A percentile compares a stretch with the other conserved stretches of the same genome.
phyloP scores from a whole-genome alignment of 495 filamentous ascomycete species.

The Lasiosphaeris hirsuta region DNA sequence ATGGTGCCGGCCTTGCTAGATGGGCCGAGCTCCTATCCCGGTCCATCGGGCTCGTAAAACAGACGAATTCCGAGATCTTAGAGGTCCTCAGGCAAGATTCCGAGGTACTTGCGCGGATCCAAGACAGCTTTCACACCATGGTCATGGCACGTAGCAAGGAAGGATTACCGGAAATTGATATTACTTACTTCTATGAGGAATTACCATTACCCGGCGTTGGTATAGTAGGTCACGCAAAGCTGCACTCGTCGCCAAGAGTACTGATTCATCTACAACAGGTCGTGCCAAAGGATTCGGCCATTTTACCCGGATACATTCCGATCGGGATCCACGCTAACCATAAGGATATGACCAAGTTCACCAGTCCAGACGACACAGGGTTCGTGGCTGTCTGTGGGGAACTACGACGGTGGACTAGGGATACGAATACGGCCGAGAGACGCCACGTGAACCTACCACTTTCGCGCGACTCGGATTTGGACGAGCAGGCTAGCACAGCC shows the following conservation, averaged over 20 bases:
- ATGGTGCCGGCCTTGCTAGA: constrained; percentile 32
- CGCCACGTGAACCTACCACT: no score
- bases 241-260: no score
- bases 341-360: constrained; percentile 44
- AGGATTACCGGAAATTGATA: constrained; percentile 19
- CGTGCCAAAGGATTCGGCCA: constrained; percentile 39
- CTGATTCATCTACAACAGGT: constrained; percentile 16
- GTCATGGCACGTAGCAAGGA: constrained; percentile 22
- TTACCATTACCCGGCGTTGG: constrained; percentile 21
- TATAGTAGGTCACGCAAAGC: constrained; percentile 3
- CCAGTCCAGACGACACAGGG: constrained; percentile 12
- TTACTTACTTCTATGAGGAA: constrained; percentile 34
- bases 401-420: constrained; percentile 22
- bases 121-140: constrained; percentile 38
- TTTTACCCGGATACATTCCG: constrained; percentile 31
- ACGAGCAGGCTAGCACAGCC: no score
- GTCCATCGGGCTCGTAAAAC: constrained; percentile 20
- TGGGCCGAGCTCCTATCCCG: constrained; percentile 24
- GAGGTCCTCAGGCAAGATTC: constrained; percentile 20
- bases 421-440: neutral
- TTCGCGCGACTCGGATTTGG: no score
- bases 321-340: constrained; percentile 42
- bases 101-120: constrained; percentile 36
- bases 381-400: constrained; percentile 20
- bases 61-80: constrained; percentile 27